These are phyloP conservation scores for Isabelozyma gotoi DNA, from an alignment of 805 yeast species.

Conservation along the genomic window DNA sequence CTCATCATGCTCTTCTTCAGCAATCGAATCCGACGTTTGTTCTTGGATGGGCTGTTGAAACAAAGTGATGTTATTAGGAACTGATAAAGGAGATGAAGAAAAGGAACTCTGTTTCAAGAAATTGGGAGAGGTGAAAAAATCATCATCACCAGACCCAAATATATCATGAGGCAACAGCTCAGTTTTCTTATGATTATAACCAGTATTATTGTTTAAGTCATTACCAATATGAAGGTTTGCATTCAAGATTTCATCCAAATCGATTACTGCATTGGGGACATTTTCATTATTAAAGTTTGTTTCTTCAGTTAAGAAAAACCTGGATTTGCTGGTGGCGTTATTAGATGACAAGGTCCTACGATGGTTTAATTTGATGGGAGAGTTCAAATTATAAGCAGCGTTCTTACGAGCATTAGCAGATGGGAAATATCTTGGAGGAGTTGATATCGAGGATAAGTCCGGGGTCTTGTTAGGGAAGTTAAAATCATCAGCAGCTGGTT, in stretches of 20 bases:
- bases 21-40: slow-evolving; percentile 13
- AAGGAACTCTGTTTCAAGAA: slow-evolving; percentile 21
- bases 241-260: slow-evolving; percentile 37
- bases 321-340: slow-evolving; percentile 17
- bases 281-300: slow-evolving; percentile 23
- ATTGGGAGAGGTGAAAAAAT: slow-evolving; percentile 28
- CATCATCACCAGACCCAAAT: slow-evolving; percentile 18
- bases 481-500: slow-evolving; percentile 17
- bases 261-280: slow-evolving; percentile 41
- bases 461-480: slow-evolving; percentile 28
- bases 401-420: slow-evolving; percentile 13
- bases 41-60: slow-evolving; percentile 33
- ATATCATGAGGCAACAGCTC: slow-evolving; percentile 20
- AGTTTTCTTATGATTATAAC: slow-evolving; percentile 13
- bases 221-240: slow-evolving; percentile 29
- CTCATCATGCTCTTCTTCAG: slow-evolving; percentile 19
- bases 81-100: slow-evolving; percentile 16
- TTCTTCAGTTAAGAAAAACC: slow-evolving; percentile 30
- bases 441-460: slow-evolving; percentile 13
- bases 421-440: slow-evolving; percentile 10
- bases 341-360: slow-evolving; percentile 19
- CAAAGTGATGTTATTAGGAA: slow-evolving; percentile 14
- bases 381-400: slow-evolving; percentile 20
- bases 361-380: slow-evolving; percentile 31
- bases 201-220: not conserved